phyloP scores from a whole-genome alignment of 805 yeast species.

The Kurtzmaniella fragi region DNA sequence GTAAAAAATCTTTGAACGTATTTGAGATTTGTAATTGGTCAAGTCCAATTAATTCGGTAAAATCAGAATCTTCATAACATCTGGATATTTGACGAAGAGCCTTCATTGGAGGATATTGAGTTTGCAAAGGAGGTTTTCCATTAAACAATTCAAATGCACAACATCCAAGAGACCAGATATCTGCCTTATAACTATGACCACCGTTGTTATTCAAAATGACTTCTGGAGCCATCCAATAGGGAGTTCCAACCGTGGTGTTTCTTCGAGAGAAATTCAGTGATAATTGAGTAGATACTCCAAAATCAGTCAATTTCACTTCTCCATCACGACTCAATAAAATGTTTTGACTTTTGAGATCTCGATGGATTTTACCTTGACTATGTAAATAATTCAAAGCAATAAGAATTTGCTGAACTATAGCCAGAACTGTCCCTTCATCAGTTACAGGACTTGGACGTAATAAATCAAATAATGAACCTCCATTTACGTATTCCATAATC shows the following conservation, averaged over 20 bases:
- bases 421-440: constrained; percentile 47
- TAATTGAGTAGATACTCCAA: constrained; percentile 42
- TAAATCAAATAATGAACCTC: constrained; percentile 69
- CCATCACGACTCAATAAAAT: constrained; percentile 33
- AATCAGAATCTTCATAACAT: constrained; percentile 26
- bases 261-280: constrained; percentile 38
- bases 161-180: constrained; percentile 77
- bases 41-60: constrained; percentile 23
- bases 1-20: constrained; percentile 26
- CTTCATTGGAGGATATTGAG: constrained; percentile 36
- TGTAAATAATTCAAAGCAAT: constrained; percentile 65
- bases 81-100: constrained; percentile 36
- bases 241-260: constrained; percentile 50
- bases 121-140: constrained; percentile 66
- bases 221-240: constrained; percentile 65
- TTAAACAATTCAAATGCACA: constrained; percentile 68
- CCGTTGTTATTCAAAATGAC: constrained; percentile 54
- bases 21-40: constrained; percentile 16
- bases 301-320: constrained; percentile 39
- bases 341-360: constrained; percentile 41
- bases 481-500: constrained; percentile 75
- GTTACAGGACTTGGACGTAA: constrained; percentile 54
- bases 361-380: constrained; percentile 69
- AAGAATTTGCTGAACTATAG: constrained; percentile 51
- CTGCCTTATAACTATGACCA: constrained; percentile 56